Base-by-base conservation (phyloP, 495 filamentous ascomycete genomes). In the Penicillium ochrochloron region DNA sequence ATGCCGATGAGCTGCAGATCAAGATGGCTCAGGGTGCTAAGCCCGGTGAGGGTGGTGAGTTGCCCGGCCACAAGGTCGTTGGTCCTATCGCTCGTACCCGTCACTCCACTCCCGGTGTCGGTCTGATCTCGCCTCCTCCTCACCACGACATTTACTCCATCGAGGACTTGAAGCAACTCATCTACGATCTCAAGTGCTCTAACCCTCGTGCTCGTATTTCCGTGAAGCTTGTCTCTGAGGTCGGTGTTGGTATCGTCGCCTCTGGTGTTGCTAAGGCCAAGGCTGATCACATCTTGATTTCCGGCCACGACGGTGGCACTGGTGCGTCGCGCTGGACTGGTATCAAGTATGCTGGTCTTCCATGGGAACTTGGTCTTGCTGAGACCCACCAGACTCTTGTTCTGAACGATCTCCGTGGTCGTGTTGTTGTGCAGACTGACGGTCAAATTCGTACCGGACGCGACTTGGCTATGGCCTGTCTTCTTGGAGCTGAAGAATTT, bases 21-120 rank as follows among this genome's bases (percentile, higher is more conserved):
- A 99, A 99, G 85, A 99, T 99, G 95, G 95, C 95, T 11, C 95
- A 99, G 80, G 95, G 95, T 70, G 95, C 95, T 57, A 99, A 99
- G 85, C 95, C 95, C 65, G 95, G 95, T 73, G 95, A 99, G 78
- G 95, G 95, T 82, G 95, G 95, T 84, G 95, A 99, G 76, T 87
- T 99, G 65, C 95, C 95, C 35, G 95, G 95, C 33, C 94, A 98
- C 83, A 99, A 99, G 81, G 96, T 99, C 8, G 96, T 96, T 29
- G 92, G 93, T 67, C 91, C 96, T 33, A 99, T 99, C 72, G 95
- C 93, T 62, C 91, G 90, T 67, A 99, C 95, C 41, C 90, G 95
- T 65, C 94, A 98, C 82, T 99, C 95, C n/a, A 99, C 95, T 1
- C 94, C 95, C 59, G 95, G 95, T 74, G 95, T 99, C 68, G 95